Base-by-base conservation (phyloP, 352 stramenopile species). In the Pythium grandisporangium region DNA sequence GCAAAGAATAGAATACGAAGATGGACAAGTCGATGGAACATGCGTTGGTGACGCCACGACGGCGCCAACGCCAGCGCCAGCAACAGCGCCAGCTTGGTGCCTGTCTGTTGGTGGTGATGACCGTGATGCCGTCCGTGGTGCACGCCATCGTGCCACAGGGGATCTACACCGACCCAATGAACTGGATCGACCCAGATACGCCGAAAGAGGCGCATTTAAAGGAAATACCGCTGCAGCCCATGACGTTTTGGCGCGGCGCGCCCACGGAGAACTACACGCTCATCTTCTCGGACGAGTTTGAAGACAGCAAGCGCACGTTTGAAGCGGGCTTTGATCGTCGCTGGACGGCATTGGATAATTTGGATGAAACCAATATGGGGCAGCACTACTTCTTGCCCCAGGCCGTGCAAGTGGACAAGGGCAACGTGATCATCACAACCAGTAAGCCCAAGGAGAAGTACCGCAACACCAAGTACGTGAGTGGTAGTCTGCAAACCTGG, bases 211-310 rank as follows among this genome's bases (percentile, higher is more conserved):
- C 55, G 24, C 70, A 71, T 58, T 72, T 54, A 21, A 17, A 61
- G 10, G 46, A 62, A 2, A 53, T 93, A 7, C 70, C 81, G 22
- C 40, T 40, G n/a, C 64, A 58, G 17, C 27, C 62, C 17, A 55
- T 43, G 43, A 51, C 44, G 23, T 61, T 84, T 11, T 45, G 47
- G 32, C 37, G 39, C 13, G 53, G 59, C 45, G n/a, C n/a, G n/a
- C 33, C 25, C 34, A 70, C 71, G 44, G 45, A 72, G 21, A 61
- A 70, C 38, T 96, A 93, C 63, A 44, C 68, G 23, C 66, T 97
- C 37, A 91, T 97, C 51, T 98, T 98, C 70, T 97, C 87, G 37
- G 95, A 98, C 67, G 95, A 98, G 63, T 98, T 98, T 66, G 92
- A 99, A 55, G 69, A 78, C 60, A 84, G 86, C 12, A 88, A 82